Evolutionary conservation across 768 basidiomycete species (phyloP).

Genomic region (Exidia glandulosa): DNA sequence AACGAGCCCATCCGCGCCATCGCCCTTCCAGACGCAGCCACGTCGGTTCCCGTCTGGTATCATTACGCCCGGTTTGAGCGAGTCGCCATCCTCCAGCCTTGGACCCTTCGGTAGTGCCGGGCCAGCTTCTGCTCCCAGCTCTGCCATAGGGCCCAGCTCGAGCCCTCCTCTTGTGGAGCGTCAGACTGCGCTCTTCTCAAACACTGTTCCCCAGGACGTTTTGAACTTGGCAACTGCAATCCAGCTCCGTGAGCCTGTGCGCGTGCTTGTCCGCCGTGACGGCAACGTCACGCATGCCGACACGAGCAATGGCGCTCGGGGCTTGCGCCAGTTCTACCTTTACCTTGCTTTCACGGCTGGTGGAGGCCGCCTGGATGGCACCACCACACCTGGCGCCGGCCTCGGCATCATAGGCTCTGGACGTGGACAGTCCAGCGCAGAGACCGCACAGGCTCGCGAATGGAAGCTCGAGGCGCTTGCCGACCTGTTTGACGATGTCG

Average conservation of each 20-base stretch:
- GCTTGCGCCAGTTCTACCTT: conserved; percentile 90
- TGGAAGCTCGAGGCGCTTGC: conserved; percentile 92
- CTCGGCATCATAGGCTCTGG: conserved; percentile 91
- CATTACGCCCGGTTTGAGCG: conserved; percentile 6
- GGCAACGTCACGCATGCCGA: conserved; percentile 67
- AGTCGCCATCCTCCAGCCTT: neutral
- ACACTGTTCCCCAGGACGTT: conserved; percentile 96
- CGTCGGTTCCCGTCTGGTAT: conserved; percentile 32
- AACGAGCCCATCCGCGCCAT: neutral
- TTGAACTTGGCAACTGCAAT: conserved; percentile 90
- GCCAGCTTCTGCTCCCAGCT: no score
- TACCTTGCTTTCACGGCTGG: conserved; percentile 92
- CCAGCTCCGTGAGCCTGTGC: conserved; percentile 89
- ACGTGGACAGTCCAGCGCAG: conserved; percentile 60
- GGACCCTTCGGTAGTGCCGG: neutral
- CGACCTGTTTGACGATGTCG: conserved; percentile 82
- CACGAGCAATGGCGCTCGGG: conserved; percentile 63
- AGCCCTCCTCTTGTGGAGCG: conserved; percentile 46
- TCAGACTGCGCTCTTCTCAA: conserved; percentile 91
- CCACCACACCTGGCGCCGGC: conserved; percentile 40
- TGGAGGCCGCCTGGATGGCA: conserved; percentile 43
- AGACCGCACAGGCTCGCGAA: conserved; percentile 77
- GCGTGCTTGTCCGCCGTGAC: conserved; percentile 91
- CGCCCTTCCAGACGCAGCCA: conserved; percentile 20
- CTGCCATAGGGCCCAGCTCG: conserved; percentile 29